A percentile compares a stretch with the other conserved stretches of the same genome.
Evolutionary conservation across 345 rosid genomes (phyloP).

Genomic region (Heritiera littoralis): DNA sequence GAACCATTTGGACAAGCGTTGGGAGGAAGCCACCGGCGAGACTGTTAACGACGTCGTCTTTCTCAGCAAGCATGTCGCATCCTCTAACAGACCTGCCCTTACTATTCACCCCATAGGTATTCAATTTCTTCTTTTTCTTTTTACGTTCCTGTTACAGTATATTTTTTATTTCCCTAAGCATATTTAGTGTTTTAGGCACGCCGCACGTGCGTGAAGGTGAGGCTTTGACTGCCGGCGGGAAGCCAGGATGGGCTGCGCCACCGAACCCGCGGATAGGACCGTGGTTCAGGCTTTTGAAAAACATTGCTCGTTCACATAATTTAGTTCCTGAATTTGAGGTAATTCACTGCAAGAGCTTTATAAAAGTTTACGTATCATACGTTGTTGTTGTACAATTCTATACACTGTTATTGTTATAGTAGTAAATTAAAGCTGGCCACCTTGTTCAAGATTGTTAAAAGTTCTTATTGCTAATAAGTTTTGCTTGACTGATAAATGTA

Average conservation of each 20-base stretch:
- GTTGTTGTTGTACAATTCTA: not conserved
- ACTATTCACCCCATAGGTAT: conserved; percentile 46
- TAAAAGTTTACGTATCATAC: not conserved
- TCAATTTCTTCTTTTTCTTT: not conserved
- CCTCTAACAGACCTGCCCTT: conserved; percentile 44
- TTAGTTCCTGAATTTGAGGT: conserved; percentile 48
- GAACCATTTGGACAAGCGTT: conserved; percentile 39
- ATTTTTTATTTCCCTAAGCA: not conserved
- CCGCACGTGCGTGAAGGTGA: conserved; percentile 41
- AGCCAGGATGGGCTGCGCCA: conserved; percentile 49
- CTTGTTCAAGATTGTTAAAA: not conserved
- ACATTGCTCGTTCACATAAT: conserved; percentile 35
- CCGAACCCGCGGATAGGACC: conserved; percentile 49
- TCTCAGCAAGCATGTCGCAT: conserved; percentile 45
- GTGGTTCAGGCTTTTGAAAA: conserved; percentile 43
- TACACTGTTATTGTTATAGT: not conserved
- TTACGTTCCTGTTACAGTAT: not conserved
- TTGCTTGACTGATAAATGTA: not conserved
- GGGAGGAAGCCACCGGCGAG: conserved; percentile 51
- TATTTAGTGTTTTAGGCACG: conserved; percentile 24
- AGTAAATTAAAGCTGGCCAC: not conserved
- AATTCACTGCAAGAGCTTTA: not conserved
- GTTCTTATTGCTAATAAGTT: not conserved
- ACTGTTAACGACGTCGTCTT: conserved; percentile 41
- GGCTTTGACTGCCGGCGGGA: conserved; percentile 37